Base-by-base conservation (phyloP, 1,139 yeast species). In the Debaryomyces coudertii region DNA sequence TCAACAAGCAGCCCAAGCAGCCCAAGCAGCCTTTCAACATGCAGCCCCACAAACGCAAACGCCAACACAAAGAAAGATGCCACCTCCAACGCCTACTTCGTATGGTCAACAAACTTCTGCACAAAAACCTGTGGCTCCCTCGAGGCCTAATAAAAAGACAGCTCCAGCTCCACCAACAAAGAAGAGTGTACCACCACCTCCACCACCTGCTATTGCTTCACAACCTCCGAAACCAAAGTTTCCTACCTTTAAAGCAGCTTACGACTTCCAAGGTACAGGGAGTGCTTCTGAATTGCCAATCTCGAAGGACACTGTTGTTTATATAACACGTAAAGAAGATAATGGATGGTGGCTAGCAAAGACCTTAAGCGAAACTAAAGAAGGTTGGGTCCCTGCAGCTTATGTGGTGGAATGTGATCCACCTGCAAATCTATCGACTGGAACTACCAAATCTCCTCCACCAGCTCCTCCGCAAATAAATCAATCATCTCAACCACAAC, bases 361-460 rank as follows among this genome's bases (percentile, higher is more conserved):
- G 63, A 75, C 82, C 16, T 66, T 85, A 50, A 92, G 87, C 57
- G 93, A 87, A 40, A 62, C 85, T 1, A 80, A 73, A 47, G 96
- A 92, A 65, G 99, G 99, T 3, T 95, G 99, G 99, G 93, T 95
- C 8, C 99, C 99, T 9, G 86, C 95, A 27, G 88, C 95, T 16
- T 95, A 92, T 62, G 82, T 93, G 58, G 84, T 82, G 45, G 87
- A 85, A 57, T 80, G 80, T 63, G 77, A 65, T 11, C 76, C 79
- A 18, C 82, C 79, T 14, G 65, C 68, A 2, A 54, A 59, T 31
- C 52, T 58, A 9, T 51, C 57, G 27, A 63, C 62, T 1, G 53
- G 51, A 4, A 43, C 52, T 7, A 50, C 54, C 9, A 55, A 65
- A 4, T 56, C 68, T 0, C 64, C 75, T 1, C 66, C 76, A 1